Evolutionary conservation across 768 basidiomycete species (phyloP), one percentile per base, ranked within the genome.

Genomic region (Pisolithus tinctorius): DNA sequence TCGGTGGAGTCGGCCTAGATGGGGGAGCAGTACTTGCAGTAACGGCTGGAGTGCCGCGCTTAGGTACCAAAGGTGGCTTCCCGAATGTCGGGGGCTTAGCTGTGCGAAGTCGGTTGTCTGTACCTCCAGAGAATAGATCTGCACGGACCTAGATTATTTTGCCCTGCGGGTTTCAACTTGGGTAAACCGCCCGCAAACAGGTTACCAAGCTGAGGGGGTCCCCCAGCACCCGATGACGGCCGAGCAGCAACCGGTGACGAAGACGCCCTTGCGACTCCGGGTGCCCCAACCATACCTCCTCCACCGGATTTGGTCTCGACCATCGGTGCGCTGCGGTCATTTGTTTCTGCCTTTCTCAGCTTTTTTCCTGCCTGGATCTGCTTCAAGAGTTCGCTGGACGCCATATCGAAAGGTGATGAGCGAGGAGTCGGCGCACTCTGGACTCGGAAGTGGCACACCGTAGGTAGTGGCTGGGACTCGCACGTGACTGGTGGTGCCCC

Each of bases 141-240:
- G 41, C 49, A 57, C 75, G 53, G 61, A 86, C 86, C 79, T 50
- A 74, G 66, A 65, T 72, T 76, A 49, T 62, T 74, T 51, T 81
- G 78, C 11, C 82, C 87, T n/a, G 86, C 78, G 42, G 90, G 81
- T 73, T 86, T 94, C 61, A 95, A 64, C 63, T 88, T 93, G 4
- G 93, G 93, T 74, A 95, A 83, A 1, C 93, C 93, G 14, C 90
- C 92, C 42, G 93, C 91, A 62, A 96, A 94, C 10, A 96, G 68
- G 2, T 81, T 84, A 30, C 82, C 93, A 4, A 94, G 71, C 65
- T 93, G 91, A 25, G 90, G 88, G 26, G 91, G 82, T 6, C 75
- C 82, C n/a, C 63, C 70, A 6, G 67, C 71, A 27, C 63, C 57
- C 2, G 59, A 56, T 7, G 58, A 47, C 48, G 56, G 30, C 20